Base-by-base conservation (phyloP, 2,329 filamentous ascomycete genomes). In the Alternaria panax region DNA sequence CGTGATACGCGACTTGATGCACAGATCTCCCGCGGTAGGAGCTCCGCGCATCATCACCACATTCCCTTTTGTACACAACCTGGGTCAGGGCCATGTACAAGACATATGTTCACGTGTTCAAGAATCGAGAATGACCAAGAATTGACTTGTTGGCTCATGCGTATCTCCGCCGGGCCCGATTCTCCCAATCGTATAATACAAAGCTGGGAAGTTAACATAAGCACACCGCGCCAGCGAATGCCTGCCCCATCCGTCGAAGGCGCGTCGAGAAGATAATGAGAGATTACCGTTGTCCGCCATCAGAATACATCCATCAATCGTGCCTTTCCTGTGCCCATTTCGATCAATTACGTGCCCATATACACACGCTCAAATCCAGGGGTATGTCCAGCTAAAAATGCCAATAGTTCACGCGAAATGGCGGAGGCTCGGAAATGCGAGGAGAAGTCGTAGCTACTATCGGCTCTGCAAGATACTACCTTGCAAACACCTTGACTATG, bases 401-500 rank as follows among this genome's bases (percentile, higher is more conserved):
- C 64, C 54, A 62, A 59, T 59, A 61, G 54, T 60, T 61, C 53
- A 58, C 54, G 52, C 27, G 59, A 58, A 61, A 50, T 22, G 54
- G 55, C 20, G 41, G 50, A 51, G 54, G 36, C 36, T 59, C 43
- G 48, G 36, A 28, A 40, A 46, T 41, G 46, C 46, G 59, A 67
- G 30, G 48, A 51, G 50, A 56, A 62, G 50, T 52, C 61, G 41
- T 59, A 57, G 54, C 41, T 47, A 30, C 14, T 47, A 30, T 9
- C 38, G 30, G 34, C 51, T 50, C 51, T 47, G 53, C 55, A 52
- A 60, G 52, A 61, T 41, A 58, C 68, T 72, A 78, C 67, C 75
- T 69, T 36, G 75, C 80, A 77, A 90, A 98, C 57, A 98, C 93
- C 83, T 98, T 98, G 63, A 97, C 94, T 34, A 97, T 90, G 7